Evolutionary conservation across 345 rosid genomes (phyloP).

Genomic region (Rhizophora mangle): DNA sequence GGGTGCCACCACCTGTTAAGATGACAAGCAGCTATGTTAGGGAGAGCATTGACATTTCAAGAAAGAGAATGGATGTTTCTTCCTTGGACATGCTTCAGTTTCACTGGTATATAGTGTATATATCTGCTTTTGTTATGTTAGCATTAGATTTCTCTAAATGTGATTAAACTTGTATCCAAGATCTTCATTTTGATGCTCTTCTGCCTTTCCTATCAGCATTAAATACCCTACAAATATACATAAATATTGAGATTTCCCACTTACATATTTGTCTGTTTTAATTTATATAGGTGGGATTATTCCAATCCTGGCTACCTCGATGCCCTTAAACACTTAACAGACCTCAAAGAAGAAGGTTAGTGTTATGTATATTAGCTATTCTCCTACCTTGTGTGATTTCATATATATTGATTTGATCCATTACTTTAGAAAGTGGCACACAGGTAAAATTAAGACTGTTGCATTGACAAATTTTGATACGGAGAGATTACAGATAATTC

Average conservation of each 20-base stretch:
- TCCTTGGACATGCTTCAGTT: conserved; percentile 97
- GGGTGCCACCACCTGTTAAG: conserved; percentile 97
- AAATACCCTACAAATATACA: background rate
- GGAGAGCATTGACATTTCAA: conserved; percentile 64
- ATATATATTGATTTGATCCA: conserved; percentile 21
- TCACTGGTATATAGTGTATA: conserved; percentile 55
- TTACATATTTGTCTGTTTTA: background rate
- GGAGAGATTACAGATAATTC: conserved; percentile 70
- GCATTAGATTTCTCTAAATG: too few species aligned
- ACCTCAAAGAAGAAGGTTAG: conserved; percentile 84
- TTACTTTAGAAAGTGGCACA: conserved; percentile 21
- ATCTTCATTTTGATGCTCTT: too few species aligned
- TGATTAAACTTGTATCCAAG: background rate
- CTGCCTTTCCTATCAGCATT: background rate
- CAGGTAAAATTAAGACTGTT: conserved; percentile 89
- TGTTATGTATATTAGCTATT: conserved; percentile 9
- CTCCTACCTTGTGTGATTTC: conserved; percentile 11
- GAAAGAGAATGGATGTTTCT: conserved; percentile 92
- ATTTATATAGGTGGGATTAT: conserved; percentile 82
- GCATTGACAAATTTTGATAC: conserved; percentile 97
- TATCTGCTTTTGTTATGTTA: background rate
- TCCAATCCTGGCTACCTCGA: conserved; percentile 85
- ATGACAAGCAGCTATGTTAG: conserved; percentile 76
- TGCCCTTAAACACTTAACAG: conserved; percentile 79
- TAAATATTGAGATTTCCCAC: background rate